Evolutionary conservation across 2,329 filamentous ascomycete species (phyloP), one percentile per base, ranked within the genome.

Genomic region (Monosporascus sp.): DNA sequence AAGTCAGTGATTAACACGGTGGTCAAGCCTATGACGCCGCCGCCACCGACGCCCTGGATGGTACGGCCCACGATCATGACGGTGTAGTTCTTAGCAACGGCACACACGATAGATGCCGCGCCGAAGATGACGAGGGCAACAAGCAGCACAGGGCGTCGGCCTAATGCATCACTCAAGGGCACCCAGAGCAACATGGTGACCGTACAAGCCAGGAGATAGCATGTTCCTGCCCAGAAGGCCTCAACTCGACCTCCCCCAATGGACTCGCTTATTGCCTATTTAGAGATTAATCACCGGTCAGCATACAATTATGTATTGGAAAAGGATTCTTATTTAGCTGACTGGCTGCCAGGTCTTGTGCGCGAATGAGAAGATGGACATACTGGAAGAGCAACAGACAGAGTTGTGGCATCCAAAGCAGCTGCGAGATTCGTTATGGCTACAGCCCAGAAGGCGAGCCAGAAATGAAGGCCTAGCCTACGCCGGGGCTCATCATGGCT

Each of bases 151-250:
- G 49, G 38, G 40, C 60, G 62, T 26, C 64, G 62, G 37, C 63
- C 64, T 5, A 65, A 53, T 9, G 57, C 54, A 26, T 62, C 56
- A 14, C 60, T 61, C 20, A 64, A 35, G 44, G 50, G 59, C 44
- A 48, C 48, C 37, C 50, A 57, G 9, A 53, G 35, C 1, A 53
- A 50, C 26, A 52, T 35, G 7, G 41, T 52, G 37, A 49, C 17
- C 15, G 52, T 47, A 28, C 45, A 41, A 14, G 48, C 50, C 1
- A 59, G 57, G 3, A 54, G 52, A 48, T 50, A 57, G 18, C 52
- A 48, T 64, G 73, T 51, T 53, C 63, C 47, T 56, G 73, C 43
- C 69, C 70, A 28, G 64, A 69, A 46, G 54, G 57, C 38, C 26
- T 57, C 45, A 5, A 56, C 45, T 3, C 50, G 53, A 9, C 51